phyloP scores from a whole-genome alignment of 306 rosid genomes.

The Carpinus fangiana region DNA sequence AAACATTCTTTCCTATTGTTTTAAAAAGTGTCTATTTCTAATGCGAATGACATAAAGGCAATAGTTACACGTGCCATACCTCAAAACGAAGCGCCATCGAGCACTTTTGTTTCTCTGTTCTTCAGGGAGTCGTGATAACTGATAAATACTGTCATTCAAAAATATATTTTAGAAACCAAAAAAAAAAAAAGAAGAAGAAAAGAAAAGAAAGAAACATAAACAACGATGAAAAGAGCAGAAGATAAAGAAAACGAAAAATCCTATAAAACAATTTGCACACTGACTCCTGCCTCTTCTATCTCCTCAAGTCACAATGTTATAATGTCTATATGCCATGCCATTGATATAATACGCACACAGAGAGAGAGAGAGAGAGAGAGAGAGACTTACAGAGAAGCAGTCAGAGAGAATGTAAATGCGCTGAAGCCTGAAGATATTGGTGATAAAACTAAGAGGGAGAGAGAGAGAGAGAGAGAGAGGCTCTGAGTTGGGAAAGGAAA shows the following conservation, averaged over 20 bases:
- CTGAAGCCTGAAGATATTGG: background rate
- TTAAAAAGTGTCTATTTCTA: background rate
- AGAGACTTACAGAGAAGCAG: constrained; percentile 3
- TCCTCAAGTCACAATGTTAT: background rate
- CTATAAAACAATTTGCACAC: background rate
- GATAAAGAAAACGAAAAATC: background rate
- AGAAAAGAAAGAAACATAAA: background rate
- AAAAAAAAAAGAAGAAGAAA: background rate
- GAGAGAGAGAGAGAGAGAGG: too few relatives aligned
- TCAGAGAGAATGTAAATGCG: background rate
- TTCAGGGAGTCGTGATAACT: constrained; percentile 9
- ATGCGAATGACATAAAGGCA: background rate
- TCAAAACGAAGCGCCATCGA: constrained; percentile 82
- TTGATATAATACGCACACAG: background rate
- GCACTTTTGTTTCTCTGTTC: constrained; percentile 12
- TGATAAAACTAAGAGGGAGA: background rate
- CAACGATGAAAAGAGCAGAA: background rate
- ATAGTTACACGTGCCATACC: constrained; percentile 35
- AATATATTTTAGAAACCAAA: background rate
- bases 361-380: background rate
- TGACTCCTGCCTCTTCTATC: background rate
- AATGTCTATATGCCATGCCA: background rate
- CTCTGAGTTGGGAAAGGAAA: too few relatives aligned
- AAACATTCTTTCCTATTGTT: background rate
- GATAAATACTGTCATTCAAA: background rate